phyloP scores from a whole-genome alignment of 495 filamentous ascomycete species.

The Evernia prunastri region DNA sequence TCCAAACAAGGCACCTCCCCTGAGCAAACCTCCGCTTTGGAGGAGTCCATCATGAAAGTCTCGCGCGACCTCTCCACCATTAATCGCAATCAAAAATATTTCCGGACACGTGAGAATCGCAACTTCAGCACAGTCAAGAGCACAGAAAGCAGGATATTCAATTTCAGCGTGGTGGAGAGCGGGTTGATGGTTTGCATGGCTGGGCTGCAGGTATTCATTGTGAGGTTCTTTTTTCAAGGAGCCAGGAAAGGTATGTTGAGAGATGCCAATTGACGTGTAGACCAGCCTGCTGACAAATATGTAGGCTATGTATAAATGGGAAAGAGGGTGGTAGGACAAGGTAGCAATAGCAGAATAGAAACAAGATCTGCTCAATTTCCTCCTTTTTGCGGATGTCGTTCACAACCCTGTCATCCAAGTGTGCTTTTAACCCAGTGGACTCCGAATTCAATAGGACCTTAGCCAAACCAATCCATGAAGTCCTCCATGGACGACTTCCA shows the following conservation, averaged over 20 bases:
- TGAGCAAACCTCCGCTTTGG: conserved; percentile 84
- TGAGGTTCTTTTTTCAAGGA: conserved; percentile 98
- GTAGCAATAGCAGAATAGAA: background rate
- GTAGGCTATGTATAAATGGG: conserved; percentile 24
- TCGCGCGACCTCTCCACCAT: conserved; percentile 94
- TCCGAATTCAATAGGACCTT: background rate
- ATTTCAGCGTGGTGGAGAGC: conserved; percentile 91
- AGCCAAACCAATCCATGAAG: background rate
- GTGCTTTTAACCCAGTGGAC: background rate
- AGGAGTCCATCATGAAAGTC: conserved; percentile 94
- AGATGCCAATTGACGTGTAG: background rate
- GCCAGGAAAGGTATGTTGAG: conserved; percentile 57
- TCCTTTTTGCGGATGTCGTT: background rate
- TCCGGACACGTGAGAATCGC: conserved; percentile 96
- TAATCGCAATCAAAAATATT: conserved; percentile 96
- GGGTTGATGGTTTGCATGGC: conserved; percentile 94
- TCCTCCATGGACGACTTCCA: background rate
- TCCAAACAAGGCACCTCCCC: conserved; percentile 84
- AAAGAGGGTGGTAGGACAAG: background rate
- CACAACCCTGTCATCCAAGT: background rate
- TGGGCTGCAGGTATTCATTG: conserved; percentile 93
- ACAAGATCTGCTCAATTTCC: background rate
- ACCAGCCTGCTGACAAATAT: conserved; percentile 4
- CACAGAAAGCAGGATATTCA: conserved; percentile 92
- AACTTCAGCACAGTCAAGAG: conserved; percentile 98